Percentiles rank a stretch among this genome's conserved stretches.
phyloP scores from a whole-genome alignment of 208 protist species.

The Acanthamoeba divionensis region DNA sequence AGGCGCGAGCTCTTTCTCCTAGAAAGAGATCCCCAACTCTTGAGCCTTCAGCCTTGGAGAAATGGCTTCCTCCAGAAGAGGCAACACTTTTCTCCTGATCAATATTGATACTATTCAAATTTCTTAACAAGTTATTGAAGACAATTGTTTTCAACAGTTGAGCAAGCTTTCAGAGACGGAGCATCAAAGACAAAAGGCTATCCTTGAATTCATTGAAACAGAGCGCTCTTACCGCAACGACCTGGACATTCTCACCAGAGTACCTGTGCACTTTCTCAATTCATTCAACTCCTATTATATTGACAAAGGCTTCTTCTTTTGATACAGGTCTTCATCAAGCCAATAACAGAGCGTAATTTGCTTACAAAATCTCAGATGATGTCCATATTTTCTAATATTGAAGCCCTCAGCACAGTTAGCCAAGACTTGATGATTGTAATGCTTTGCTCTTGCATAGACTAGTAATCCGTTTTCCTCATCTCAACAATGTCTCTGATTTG shows the following conservation, averaged over 20 bases:
- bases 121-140: neutral
- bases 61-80: neutral
- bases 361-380: neutral
- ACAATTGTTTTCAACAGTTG: neutral
- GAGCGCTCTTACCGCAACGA: neutral
- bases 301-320: neutral
- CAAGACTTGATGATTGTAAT: neutral
- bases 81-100: neutral
- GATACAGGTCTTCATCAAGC: neutral
- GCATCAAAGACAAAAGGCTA: neutral
- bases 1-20: neutral
- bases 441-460: neutral
- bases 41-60: neutral
- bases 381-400: neutral
- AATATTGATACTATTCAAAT: neutral
- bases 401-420: neutral
- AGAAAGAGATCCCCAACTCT: neutral
- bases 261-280: neutral
- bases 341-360: neutral
- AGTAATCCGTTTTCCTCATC: neutral
- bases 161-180: neutral
- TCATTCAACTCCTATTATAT: neutral
- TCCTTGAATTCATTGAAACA: neutral
- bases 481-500: neutral
- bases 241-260: neutral